Percentiles rank a stretch among this genome's conserved stretches.
These are phyloP conservation scores for Phytophthora syringae DNA, from an alignment of 352 stramenopile genomes.

Conservation along the genomic window DNA sequence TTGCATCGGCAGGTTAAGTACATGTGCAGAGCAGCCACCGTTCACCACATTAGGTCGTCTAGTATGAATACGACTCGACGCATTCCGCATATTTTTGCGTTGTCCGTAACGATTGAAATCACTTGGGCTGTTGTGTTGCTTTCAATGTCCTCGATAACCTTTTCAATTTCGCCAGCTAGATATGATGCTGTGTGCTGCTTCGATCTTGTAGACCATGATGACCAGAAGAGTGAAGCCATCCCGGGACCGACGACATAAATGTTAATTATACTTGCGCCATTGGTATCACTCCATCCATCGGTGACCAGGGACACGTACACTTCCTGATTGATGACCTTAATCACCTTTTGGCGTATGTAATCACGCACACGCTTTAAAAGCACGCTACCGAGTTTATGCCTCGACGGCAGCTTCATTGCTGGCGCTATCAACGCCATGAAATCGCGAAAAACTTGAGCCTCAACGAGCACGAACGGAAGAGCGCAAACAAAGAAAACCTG, in stretches of 20 bases:
- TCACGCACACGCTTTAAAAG: constrained; percentile 2
- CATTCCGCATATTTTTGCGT: constrained; percentile 12
- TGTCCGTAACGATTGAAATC: neutral
- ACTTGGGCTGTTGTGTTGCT: neutral
- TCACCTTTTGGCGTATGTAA: neutral
- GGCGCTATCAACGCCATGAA: neutral
- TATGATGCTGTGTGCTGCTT: constrained; percentile 3
- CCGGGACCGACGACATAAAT: neutral
- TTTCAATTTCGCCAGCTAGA: constrained; percentile 1
- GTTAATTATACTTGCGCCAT: constrained; percentile 10
- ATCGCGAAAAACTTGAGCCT: constrained; percentile 2
- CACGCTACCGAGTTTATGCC: neutral
- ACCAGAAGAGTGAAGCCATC: constrained; percentile 3
- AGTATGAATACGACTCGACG: neutral
- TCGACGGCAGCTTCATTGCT: neutral
- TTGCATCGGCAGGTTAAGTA: constrained; percentile 15
- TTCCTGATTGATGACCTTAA: neutral
- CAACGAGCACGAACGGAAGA: neutral
- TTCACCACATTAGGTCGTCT: constrained; percentile 1
- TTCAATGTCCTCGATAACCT: constrained; percentile 1
- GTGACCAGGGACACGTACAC: constrained; percentile 5
- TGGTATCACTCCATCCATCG: constrained; percentile 6
- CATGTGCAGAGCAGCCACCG: constrained; percentile 10
- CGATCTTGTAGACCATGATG: constrained; percentile 1
- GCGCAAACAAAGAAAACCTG: constrained; percentile 4